Conservation (phyloP, 257 asterid genomes). For the Jacaranda mimosifolia region DNA sequence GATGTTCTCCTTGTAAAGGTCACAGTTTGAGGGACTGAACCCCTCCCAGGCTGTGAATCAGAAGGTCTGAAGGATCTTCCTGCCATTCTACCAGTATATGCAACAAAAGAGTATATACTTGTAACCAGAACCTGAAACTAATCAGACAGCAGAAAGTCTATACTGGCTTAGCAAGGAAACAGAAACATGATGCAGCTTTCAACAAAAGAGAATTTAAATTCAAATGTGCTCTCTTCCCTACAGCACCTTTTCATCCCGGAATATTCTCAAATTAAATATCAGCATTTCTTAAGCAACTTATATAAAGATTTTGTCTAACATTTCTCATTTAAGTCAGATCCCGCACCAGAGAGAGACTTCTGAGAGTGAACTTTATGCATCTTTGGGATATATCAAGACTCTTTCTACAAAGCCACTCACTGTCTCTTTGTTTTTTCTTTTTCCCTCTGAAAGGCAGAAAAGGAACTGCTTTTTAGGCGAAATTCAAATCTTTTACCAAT, state of each 20-base stretch:
- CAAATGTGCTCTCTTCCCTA: background rate
- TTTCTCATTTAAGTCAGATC: background rate
- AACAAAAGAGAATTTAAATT: background rate
- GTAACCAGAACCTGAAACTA: constrained; percentile 52
- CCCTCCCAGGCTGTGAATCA: constrained; percentile 55
- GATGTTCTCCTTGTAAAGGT: constrained; percentile 82
- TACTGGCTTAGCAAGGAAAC: background rate
- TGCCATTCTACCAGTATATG: constrained; percentile 54
- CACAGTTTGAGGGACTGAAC: constrained; percentile 57
- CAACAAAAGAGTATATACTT: constrained; percentile 31
- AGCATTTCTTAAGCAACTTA: constrained; percentile 10
- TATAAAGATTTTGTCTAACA: background rate
- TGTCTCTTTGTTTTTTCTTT: constrained; percentile 24
- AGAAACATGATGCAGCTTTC: background rate
- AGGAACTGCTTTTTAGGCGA: constrained; percentile 42
- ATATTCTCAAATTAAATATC: background rate
- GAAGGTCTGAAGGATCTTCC: constrained; percentile 64
- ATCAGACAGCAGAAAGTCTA: constrained; percentile 22
- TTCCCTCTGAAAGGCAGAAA: constrained; percentile 38
- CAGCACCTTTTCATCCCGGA: background rate
- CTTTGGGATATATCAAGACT: constrained; percentile 24
- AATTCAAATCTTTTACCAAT: constrained; percentile 33
- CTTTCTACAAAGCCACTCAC: constrained; percentile 33
- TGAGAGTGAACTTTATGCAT: background rate
- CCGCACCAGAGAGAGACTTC: constrained; percentile 18